Evolutionary conservation across 768 basidiomycete genomes (phyloP).

Genomic region (Filobasidium wieringae): DNA sequence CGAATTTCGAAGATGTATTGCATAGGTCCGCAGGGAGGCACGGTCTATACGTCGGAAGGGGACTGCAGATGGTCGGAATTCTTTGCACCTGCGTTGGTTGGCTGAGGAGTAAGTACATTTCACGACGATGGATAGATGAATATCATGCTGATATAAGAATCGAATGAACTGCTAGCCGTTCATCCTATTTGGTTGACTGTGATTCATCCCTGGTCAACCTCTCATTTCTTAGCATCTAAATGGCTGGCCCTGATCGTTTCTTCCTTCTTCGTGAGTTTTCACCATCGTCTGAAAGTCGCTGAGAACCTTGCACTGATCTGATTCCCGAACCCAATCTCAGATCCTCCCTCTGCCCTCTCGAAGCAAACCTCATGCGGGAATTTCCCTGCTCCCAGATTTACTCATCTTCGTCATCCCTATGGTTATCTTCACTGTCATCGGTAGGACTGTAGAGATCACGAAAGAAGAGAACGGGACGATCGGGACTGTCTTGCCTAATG

Average conservation of each 20-base stretch:
- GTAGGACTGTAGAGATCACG: slow-evolving; percentile 33
- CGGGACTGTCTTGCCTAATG: too few relatives aligned
- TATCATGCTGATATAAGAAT: neutral
- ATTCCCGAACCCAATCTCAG: neutral
- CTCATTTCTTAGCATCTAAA: slow-evolving; percentile 19
- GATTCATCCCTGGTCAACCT: slow-evolving; percentile 20
- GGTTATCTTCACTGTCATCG: slow-evolving; percentile 33
- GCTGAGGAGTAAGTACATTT: slow-evolving; percentile 27
- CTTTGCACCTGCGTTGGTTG: slow-evolving; percentile 27
- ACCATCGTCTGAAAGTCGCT: neutral
- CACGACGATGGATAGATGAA: neutral
- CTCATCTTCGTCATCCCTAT: slow-evolving; percentile 29
- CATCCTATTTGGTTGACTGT: slow-evolving; percentile 28
- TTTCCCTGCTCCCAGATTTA: slow-evolving; percentile 6
- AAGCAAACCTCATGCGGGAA: neutral
- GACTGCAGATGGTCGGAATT: slow-evolving; percentile 20
- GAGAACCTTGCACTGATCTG: neutral
- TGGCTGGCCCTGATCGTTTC: slow-evolving; percentile 27
- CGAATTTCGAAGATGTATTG: slow-evolving; percentile 33
- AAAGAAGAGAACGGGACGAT: slow-evolving; percentile 20
- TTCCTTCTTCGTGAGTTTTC: slow-evolving; percentile 20
- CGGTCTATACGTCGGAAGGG: slow-evolving; percentile 27
- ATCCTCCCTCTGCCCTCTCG: slow-evolving; percentile 18
- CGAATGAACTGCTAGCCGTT: slow-evolving; percentile 18
- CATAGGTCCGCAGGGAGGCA: slow-evolving; percentile 21